Evolutionary conservation across 2,329 filamentous ascomycete species (phyloP).

Genomic region (Lomentospora prolificans): DNA sequence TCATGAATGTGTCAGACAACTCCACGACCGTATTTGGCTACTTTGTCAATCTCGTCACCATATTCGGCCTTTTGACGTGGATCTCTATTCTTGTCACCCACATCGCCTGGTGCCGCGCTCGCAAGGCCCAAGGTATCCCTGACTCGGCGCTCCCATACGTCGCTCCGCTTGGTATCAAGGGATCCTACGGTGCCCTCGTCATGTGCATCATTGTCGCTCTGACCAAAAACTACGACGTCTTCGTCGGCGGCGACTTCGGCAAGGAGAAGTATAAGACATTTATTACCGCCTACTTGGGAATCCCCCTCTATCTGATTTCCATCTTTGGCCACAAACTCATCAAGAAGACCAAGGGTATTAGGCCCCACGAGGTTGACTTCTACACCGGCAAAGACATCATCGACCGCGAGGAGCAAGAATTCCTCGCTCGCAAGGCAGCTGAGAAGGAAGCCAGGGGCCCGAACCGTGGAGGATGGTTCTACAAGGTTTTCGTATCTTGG

Average conservation of each 20-base stretch:
- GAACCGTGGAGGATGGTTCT: conserved; percentile 10
- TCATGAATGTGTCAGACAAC: conserved; percentile 52
- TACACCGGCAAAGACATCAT: conserved; percentile 65
- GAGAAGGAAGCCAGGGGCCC: conserved; percentile 15
- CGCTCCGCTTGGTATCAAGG: conserved; percentile 61
- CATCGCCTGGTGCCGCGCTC: conserved; percentile 55
- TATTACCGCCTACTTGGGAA: conserved; percentile 67
- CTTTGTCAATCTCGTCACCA: conserved; percentile 59
- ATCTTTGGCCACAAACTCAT: conserved; percentile 58
- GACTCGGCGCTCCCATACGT: conserved; percentile 49
- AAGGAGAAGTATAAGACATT: conserved; percentile 58
- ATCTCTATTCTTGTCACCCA: conserved; percentile 59
- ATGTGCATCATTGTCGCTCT: conserved; percentile 66
- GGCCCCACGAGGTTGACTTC: conserved; percentile 54
- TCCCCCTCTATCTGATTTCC: conserved; percentile 61
- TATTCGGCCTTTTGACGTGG: conserved; percentile 58
- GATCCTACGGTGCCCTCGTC: conserved; percentile 56
- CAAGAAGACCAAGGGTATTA: conserved; percentile 43
- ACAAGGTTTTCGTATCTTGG: conserved; percentile 12
- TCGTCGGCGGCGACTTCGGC: conserved; percentile 38
- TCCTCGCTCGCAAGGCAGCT: conserved; percentile 35
- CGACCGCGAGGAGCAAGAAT: conserved; percentile 63
- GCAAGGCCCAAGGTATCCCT: conserved; percentile 48
- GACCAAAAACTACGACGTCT: conserved; percentile 75
- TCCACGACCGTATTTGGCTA: conserved; percentile 50